Conservation (phyloP, 2,329 filamentous ascomycete genomes). For the Xylaria digitata region DNA sequence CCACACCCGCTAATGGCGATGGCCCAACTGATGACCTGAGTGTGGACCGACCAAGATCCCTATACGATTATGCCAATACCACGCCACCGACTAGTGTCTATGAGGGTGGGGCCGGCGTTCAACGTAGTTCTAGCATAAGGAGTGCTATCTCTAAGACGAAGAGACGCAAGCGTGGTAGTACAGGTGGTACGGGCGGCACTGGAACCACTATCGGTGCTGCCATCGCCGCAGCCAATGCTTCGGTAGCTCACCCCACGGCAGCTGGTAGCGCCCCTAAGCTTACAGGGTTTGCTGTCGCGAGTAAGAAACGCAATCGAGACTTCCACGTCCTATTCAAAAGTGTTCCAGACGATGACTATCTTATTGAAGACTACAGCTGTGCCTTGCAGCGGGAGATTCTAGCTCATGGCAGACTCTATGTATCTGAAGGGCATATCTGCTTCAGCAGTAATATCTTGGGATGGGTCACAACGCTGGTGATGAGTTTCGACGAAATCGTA, state of each 20-base stretch:
- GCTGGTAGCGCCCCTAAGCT: conserved; percentile 75
- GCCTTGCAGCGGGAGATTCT: conserved; percentile 95
- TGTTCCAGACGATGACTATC: conserved; percentile 95
- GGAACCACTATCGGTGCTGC: conserved; percentile 76
- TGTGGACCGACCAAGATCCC: conserved; percentile 59
- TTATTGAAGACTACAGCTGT: conserved; percentile 98
- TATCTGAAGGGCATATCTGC: conserved; percentile 96
- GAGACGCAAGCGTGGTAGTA: conserved; percentile 85
- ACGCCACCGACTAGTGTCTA: conserved; percentile 75
- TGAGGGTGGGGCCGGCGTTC: conserved; percentile 67
- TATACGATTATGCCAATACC: conserved; percentile 60
- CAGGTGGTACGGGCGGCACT: conserved; percentile 70
- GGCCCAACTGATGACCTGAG: conserved; percentile 53
- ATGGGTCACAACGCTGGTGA: conserved; percentile 96
- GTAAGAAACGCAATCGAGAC: conserved; percentile 94
- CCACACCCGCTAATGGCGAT: conserved; percentile 49
- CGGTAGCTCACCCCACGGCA: conserved; percentile 72
- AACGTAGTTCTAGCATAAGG: conserved; percentile 74
- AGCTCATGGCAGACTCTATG: conserved; percentile 91
- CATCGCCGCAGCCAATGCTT: conserved; percentile 75
- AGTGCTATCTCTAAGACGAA: conserved; percentile 67
- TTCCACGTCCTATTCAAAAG: conserved; percentile 95
- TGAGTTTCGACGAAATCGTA: conserved; percentile 98
- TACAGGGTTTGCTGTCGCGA: conserved; percentile 95
- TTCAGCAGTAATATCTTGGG: conserved; percentile 99